Conservation (phyloP, 1,284 basidiomycete species). For the Trametes polyzona region DNA sequence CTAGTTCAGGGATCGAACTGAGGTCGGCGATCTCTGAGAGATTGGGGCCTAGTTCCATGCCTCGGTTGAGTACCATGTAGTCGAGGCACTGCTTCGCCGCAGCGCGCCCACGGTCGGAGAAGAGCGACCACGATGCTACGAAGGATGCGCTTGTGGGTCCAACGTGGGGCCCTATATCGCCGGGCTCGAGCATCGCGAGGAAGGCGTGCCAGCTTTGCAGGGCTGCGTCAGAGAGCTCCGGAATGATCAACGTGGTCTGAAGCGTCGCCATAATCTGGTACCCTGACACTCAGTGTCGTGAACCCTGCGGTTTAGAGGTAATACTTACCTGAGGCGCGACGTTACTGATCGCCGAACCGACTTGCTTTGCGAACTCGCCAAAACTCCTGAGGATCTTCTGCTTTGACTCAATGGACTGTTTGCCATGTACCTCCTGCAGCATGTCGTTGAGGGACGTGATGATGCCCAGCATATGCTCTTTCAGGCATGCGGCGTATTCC, state of each 20-base stretch:
- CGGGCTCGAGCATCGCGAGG: constrained; percentile 68
- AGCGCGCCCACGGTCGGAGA: constrained; percentile 57
- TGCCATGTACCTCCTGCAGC: constrained; percentile 80
- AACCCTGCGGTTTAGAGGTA: too few relatives aligned
- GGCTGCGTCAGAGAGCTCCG: constrained; percentile 78
- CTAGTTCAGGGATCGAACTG: constrained; percentile 70
- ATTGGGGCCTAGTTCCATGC: constrained; percentile 53
- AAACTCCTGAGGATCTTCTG: constrained; percentile 80
- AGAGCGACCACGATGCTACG: constrained; percentile 75
- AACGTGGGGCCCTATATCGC: constrained; percentile 84
- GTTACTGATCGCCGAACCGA: constrained; percentile 73
- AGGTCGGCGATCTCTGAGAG: constrained; percentile 85
- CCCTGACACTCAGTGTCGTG: background rate
- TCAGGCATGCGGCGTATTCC: constrained; percentile 61
- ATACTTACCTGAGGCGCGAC: constrained; percentile 82
- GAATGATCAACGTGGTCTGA: constrained; percentile 81
- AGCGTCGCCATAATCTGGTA: constrained; percentile 93
- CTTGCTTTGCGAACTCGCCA: constrained; percentile 71
- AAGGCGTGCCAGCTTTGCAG: constrained; percentile 86
- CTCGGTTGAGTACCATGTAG: constrained; percentile 74
- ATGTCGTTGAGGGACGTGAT: constrained; percentile 83
- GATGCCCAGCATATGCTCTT: constrained; percentile 76
- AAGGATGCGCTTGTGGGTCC: constrained; percentile 90
- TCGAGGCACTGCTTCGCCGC: constrained; percentile 68
- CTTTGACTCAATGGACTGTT: constrained; percentile 69